Percentiles rank a stretch among this genome's conserved stretches.
Conservation (phyloP, 495 filamentous ascomycete species). For the Penicillium turbatum region DNA sequence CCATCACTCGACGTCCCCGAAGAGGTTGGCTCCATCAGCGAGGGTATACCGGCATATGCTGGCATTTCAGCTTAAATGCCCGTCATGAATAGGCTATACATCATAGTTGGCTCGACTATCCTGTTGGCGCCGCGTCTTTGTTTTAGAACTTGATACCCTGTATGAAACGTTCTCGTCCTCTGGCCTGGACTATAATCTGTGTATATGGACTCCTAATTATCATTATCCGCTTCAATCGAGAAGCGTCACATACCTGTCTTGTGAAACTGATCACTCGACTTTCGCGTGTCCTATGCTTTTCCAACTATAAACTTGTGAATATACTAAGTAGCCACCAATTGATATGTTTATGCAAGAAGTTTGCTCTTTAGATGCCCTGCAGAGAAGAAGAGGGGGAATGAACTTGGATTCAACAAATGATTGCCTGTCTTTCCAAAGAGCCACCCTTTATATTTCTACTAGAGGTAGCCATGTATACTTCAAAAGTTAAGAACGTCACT, state of each 20-base stretch:
- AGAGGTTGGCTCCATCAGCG: conserved; percentile 14
- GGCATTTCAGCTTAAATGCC: background rate
- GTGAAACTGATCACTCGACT: background rate
- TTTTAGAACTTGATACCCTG: conserved; percentile 18
- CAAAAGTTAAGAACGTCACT: too few species aligned
- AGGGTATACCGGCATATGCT: conserved; percentile 13
- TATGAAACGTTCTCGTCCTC: background rate
- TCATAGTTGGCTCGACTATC: background rate
- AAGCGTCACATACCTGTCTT: background rate
- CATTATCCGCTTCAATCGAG: background rate
- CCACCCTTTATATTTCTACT: too few species aligned
- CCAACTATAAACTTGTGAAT: too few species aligned
- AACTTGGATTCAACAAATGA: too few species aligned
- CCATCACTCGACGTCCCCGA: conserved; percentile 16
- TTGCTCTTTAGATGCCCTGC: too few species aligned
- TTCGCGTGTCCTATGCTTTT: background rate
- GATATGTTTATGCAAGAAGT: too few species aligned
- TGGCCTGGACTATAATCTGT: background rate
- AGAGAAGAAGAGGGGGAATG: too few species aligned
- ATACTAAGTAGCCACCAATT: background rate
- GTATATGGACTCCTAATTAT: background rate
- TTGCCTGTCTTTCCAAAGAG: too few species aligned
- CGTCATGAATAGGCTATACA: background rate
- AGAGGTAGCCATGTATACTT: too few species aligned
- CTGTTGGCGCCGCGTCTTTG: background rate